Evolutionary conservation across 2,329 filamentous ascomycete genomes (phyloP).

Genomic region (Calonectria leucothoes): DNA sequence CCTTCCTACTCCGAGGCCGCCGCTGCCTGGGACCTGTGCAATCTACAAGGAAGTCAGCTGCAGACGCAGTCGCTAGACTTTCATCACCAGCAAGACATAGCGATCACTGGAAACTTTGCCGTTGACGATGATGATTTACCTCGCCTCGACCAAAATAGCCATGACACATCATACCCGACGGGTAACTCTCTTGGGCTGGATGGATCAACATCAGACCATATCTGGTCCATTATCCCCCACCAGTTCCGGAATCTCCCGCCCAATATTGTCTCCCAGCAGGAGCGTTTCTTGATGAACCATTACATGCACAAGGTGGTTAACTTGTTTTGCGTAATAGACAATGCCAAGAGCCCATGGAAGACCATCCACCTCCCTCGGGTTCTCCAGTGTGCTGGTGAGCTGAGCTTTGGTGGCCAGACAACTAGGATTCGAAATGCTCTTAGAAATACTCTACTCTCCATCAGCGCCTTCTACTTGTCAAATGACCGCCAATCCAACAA

Average conservation of each 20-base stretch:
- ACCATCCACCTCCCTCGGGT: conserved; percentile 40
- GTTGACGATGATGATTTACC: not conserved
- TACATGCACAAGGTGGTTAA: conserved; percentile 39
- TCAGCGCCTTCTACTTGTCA: conserved; percentile 40
- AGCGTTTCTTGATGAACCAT: conserved; percentile 39
- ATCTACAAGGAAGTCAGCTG: conserved; percentile 10
- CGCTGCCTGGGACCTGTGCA: conserved; percentile 26
- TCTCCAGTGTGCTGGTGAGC: conserved; percentile 37
- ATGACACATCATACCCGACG: not conserved
- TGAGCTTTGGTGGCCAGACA: conserved; percentile 34
- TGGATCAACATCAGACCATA: not conserved
- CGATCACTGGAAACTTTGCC: not conserved
- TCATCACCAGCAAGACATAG: not conserved
- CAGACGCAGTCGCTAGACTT: not conserved
- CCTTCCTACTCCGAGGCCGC: conserved; percentile 23
- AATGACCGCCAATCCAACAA: conserved; percentile 30
- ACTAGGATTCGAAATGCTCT: conserved; percentile 37
- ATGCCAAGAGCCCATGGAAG: conserved; percentile 42
- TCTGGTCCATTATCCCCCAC: not conserved
- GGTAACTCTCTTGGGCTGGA: not conserved
- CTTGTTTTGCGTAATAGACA: conserved; percentile 43
- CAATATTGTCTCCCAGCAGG: conserved; percentile 19
- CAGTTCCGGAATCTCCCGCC: conserved; percentile 1
- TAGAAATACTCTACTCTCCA: conserved; percentile 36
- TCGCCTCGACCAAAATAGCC: not conserved